phyloP scores from a whole-genome alignment of 2,329 filamentous ascomycete species.

The Colletotrichum spaethianum region DNA sequence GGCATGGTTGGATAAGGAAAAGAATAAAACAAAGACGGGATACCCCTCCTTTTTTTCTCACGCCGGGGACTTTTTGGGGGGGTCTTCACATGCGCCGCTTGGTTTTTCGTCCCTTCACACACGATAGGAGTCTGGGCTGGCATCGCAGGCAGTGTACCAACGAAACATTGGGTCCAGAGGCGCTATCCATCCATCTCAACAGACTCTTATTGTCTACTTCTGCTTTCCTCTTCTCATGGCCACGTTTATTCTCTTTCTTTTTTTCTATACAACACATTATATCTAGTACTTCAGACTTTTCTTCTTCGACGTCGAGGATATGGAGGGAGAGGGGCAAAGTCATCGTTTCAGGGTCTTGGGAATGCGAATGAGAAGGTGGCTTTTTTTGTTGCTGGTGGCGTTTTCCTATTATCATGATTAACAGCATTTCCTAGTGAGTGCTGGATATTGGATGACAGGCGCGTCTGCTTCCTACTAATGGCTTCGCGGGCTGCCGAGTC shows the following conservation, averaged over 20 bases:
- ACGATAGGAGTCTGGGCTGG: slow-evolving; percentile 16
- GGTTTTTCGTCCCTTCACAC: slow-evolving; percentile 3
- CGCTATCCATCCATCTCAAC: slow-evolving; percentile 12
- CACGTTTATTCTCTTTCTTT: slow-evolving; percentile 6
- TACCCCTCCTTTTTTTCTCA: slow-evolving; percentile 5
- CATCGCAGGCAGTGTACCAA: slow-evolving; percentile 27
- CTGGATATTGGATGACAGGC: slow-evolving; percentile 33
- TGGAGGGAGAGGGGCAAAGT: neutral
- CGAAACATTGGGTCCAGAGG: slow-evolving; percentile 11
- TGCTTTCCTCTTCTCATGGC: slow-evolving; percentile 12
- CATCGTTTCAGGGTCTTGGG: neutral
- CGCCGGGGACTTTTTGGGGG: neutral
- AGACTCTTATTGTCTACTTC: slow-evolving; percentile 15
- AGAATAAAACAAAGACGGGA: slow-evolving; percentile 21
- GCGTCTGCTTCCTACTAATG: slow-evolving; percentile 26
- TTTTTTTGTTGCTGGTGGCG: slow-evolving; percentile 2
- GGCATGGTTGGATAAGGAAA: slow-evolving; percentile 29
- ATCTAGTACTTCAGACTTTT: slow-evolving; percentile 3
- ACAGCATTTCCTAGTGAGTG: slow-evolving; percentile 11
- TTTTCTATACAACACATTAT: slow-evolving; percentile 3
- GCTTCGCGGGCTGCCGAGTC: slow-evolving; percentile 24
- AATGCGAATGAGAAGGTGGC: neutral
- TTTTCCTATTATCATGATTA: slow-evolving; percentile 16
- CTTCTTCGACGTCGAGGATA: neutral
- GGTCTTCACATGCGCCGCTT: slow-evolving; percentile 19